Evolutionary conservation across 192 early-diverging fungal genomes (phyloP).

Genomic region (Coemansia sp.): DNA sequence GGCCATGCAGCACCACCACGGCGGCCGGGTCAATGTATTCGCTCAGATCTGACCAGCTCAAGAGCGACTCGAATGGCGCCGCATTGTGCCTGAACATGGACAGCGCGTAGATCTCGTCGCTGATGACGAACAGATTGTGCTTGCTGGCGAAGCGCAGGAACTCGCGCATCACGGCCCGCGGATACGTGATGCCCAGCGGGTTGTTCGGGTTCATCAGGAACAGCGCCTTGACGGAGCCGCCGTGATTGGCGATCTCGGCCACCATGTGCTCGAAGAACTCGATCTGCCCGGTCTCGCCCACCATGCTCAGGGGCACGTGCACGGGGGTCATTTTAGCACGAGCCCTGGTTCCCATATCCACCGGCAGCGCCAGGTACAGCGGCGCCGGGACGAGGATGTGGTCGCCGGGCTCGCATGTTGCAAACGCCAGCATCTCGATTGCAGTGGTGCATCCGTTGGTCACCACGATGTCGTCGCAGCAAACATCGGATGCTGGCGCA

Average conservation of each 20-base stretch:
- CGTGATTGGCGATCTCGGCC: slow-evolving; percentile 55
- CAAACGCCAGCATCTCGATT: slow-evolving; percentile 65
- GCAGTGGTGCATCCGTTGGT: slow-evolving; percentile 68
- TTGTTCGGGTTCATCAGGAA: slow-evolving; percentile 77
- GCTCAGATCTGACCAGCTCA: slow-evolving; percentile 60
- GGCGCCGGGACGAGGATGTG: slow-evolving; percentile 73
- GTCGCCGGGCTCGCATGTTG: slow-evolving; percentile 70
- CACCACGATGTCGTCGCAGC: slow-evolving; percentile 59
- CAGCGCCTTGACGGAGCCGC: slow-evolving; percentile 44
- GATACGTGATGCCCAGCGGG: slow-evolving; percentile 63
- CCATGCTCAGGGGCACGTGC: slow-evolving; percentile 44
- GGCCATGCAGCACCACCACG: slow-evolving; percentile 72
- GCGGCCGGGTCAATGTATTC: slow-evolving; percentile 61
- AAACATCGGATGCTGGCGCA: slow-evolving; percentile 47
- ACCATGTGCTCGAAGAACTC: slow-evolving; percentile 49
- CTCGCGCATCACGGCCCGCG: slow-evolving; percentile 55
- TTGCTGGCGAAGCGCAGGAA: slow-evolving; percentile 65
- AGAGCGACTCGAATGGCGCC: slow-evolving; percentile 65
- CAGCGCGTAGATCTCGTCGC: slow-evolving; percentile 84
- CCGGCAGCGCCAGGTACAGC: slow-evolving; percentile 75
- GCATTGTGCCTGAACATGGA: slow-evolving; percentile 58
- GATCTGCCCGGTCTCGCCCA: slow-evolving; percentile 53
- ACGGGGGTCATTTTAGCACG: slow-evolving; percentile 59
- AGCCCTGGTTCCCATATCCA: slow-evolving; percentile 58
- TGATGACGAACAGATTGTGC: slow-evolving; percentile 65